Base-by-base conservation (phyloP, 352 stramenopile genomes). In the Globisporangium yorkense region DNA sequence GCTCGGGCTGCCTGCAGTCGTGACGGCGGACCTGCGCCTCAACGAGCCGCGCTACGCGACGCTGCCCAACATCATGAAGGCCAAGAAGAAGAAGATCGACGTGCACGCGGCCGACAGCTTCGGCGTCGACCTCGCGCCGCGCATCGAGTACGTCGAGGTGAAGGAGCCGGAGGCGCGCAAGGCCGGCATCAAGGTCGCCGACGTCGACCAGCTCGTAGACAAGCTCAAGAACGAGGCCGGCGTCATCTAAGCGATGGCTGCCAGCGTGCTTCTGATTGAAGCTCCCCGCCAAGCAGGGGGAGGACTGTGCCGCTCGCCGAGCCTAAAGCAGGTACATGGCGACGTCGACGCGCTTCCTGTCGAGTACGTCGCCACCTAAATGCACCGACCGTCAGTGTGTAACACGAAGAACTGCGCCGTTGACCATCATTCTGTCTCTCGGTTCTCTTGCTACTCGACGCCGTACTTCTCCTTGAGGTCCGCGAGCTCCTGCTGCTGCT, bases 51-150 rank as follows among this genome's bases (percentile, higher is more conserved):
- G 97, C 15, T 99, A 99, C 77, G 96, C 97, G 18, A 99, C 96
- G 54, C 78, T 99, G 55, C 97, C 97, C 40, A 99, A 99, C 78
- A 99, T 99, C 68, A 99, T 99, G 96, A 99, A 99, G 83, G 88
- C 88, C 35, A 96, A 96, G 80, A 96, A 96, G 73, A 96, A 96
- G 71, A 89, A 89, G 62, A 94, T 96, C 50, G 88, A 94, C 54
- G 80, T 80, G 18, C 56, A 91, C 20, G 65, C 74, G 2, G 85
- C 86, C 27, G 83, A 89, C 57, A 84, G 79, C 61, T 73, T 92
- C 29, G 78, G 75, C 59, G 67, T 94, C 54, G 82, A 94, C 66
- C 63, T 94, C 40, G 63, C 74, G 46, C 83, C 84, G 3, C 82
- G 83, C 56, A 84, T 91, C 59, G 67, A 89, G 43, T 71, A 86